Evolutionary conservation across 805 yeast genomes (phyloP).

Genomic region (Spathaspora boniae): DNA sequence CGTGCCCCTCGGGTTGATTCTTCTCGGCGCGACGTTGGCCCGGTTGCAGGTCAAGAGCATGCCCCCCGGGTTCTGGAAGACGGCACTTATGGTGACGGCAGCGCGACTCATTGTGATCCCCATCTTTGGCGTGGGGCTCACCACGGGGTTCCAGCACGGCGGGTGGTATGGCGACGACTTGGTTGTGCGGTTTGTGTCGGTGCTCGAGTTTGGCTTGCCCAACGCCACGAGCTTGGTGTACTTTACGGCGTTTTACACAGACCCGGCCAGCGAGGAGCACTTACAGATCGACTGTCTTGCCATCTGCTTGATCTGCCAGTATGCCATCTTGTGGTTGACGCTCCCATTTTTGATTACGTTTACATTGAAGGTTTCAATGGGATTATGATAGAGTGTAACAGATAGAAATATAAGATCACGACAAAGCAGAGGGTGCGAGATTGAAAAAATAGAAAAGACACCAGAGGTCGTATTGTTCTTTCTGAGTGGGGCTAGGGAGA

Average conservation of each 20-base stretch:
- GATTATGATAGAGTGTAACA: constrained; percentile 18
- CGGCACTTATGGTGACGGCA: constrained; percentile 54
- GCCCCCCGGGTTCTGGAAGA: constrained; percentile 70
- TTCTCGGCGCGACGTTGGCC: constrained; percentile 87
- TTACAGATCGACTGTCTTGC: constrained; percentile 86
- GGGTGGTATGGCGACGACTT: constrained; percentile 63
- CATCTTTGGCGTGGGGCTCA: constrained; percentile 63
- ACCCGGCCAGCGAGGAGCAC: constrained; percentile 49
- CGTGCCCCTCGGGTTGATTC: constrained; percentile 79
- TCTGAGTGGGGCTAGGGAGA: no score
- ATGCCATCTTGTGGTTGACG: constrained; percentile 61
- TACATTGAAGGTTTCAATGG: constrained; percentile 50
- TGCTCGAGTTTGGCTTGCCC: constrained; percentile 76
- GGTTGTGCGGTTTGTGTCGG: constrained; percentile 68
- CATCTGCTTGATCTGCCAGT: constrained; percentile 68
- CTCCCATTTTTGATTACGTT: constrained; percentile 76
- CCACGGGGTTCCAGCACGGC: constrained; percentile 53
- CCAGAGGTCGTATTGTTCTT: no score
- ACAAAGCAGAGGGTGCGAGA: no score
- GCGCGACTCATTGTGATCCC: constrained; percentile 70
- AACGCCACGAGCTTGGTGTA: constrained; percentile 86
- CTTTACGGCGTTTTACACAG: constrained; percentile 83
- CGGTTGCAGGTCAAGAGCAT: constrained; percentile 57
- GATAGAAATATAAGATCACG: neutral
- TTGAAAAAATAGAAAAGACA: no score